Conservation (phyloP, 2,329 filamentous ascomycete species). For the Coniochaeta sp. region DNA sequence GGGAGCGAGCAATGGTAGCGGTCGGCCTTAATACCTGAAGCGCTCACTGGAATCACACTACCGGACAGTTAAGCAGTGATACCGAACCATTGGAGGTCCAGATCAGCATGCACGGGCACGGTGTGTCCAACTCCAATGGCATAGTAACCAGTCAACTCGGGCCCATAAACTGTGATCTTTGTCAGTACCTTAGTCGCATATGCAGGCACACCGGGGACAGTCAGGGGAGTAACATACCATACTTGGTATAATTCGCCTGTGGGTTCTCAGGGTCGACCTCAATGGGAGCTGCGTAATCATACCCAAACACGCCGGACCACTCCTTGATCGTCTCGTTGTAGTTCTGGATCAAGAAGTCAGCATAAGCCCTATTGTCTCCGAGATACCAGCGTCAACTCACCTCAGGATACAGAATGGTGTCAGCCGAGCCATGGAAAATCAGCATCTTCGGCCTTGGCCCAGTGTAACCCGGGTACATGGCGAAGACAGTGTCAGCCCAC, state of each 20-base stretch:
- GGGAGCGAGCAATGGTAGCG: no score
- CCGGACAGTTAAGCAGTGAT: constrained; percentile 12
- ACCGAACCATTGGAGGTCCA: constrained; percentile 29
- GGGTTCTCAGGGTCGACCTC: constrained; percentile 24
- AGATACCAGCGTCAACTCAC: constrained; percentile 13
- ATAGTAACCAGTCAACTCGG: constrained; percentile 24
- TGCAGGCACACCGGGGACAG: constrained; percentile 25
- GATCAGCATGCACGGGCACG: constrained; percentile 23
- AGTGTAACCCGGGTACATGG: constrained; percentile 45
- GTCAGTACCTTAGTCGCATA: neutral
- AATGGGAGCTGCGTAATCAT: constrained; percentile 10
- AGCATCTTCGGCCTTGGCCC: constrained; percentile 31
- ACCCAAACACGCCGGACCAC: constrained; percentile 38
- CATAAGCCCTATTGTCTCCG: constrained; percentile 18
- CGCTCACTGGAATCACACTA: no score
- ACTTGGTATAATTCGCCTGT: constrained; percentile 25
- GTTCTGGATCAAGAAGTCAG: neutral
- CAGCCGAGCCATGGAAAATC: constrained; percentile 27
- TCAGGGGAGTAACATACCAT: constrained; percentile 5
- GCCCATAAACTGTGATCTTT: neutral
- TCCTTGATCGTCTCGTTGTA: constrained; percentile 27
- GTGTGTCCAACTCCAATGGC: constrained; percentile 26
- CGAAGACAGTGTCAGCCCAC: constrained; percentile 33
- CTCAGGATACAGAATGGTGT: constrained; percentile 24
- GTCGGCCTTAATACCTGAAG: no score